These are phyloP conservation scores for Eucalyptus erythrocorys DNA, from an alignment of 345 rosid species.

Conservation along the genomic window DNA sequence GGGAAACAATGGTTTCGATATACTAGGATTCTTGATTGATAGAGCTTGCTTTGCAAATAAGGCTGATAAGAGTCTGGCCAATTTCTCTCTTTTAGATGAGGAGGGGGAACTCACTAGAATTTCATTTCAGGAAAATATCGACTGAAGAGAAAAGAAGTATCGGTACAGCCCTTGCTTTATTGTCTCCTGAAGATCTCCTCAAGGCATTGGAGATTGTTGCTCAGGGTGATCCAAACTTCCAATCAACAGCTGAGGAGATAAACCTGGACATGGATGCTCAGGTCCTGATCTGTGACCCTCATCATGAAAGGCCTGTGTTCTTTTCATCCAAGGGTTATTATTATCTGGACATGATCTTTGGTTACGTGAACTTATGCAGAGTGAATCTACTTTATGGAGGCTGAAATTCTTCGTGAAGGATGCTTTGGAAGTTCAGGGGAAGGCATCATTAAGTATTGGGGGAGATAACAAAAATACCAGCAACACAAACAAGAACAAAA, in stretches of 20 bases:
- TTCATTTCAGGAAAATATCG: conserved; percentile 46
- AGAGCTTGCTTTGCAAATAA: neutral
- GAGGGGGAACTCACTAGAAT: neutral
- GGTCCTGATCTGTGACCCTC: conserved; percentile 14
- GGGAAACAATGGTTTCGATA: neutral
- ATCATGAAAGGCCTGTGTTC: neutral
- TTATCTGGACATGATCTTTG: neutral
- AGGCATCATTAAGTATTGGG: conserved; percentile 13
- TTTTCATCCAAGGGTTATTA: neutral
- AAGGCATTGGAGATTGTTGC: conserved; percentile 79
- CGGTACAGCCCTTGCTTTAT: conserved; percentile 37
- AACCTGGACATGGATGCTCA: conserved; percentile 77
- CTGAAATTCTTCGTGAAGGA: conserved; percentile 72
- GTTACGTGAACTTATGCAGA: conserved; percentile 13
- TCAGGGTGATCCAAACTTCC: conserved; percentile 50
- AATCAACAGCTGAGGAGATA: conserved; percentile 56
- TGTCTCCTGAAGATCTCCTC: conserved; percentile 65
- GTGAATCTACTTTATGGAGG: conserved; percentile 84
- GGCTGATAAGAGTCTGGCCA: neutral
- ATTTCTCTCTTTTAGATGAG: neutral
- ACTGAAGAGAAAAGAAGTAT: conserved; percentile 65
- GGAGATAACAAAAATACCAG: conserved; percentile 7
- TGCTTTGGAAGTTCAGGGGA: conserved; percentile 37
- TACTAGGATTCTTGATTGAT: neutral
- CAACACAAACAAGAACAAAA: neutral